Conservation (phyloP, 2,329 filamentous ascomycete genomes). For the Fusarium devonianum region DNA sequence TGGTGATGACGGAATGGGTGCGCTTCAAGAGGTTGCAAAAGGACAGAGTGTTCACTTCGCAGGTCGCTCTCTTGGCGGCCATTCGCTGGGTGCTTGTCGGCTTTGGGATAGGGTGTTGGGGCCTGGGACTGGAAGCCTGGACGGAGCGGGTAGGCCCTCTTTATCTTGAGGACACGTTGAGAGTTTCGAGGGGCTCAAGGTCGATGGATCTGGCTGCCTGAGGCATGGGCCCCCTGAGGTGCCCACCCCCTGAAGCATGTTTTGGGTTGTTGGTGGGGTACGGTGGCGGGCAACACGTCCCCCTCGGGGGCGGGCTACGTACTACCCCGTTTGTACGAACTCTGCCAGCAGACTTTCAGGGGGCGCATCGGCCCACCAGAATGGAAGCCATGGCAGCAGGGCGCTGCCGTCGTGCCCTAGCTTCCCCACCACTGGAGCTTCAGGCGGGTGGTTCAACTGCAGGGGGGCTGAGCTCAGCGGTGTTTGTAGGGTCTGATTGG, state of each 20-base stretch:
- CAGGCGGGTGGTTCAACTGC: conserved; percentile 29
- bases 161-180: conserved; percentile 50
- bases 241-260: conserved; percentile 24
- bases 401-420: background rate
- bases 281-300: conserved; percentile 21
- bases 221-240: conserved; percentile 40
- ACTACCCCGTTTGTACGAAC: conserved; percentile 20
- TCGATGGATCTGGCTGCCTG: conserved; percentile 37
- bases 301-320: no score
- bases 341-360: conserved; percentile 29
- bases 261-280: conserved; percentile 21
- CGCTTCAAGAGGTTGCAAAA: conserved; percentile 31
- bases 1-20: conserved; percentile 25
- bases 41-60: conserved; percentile 41
- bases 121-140: conserved; percentile 21
- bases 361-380: conserved; percentile 18
- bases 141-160: conserved; percentile 41
- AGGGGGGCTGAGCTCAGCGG: conserved; percentile 29
- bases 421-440: conserved; percentile 18
- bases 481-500: conserved; percentile 13
- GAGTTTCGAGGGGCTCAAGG: conserved; percentile 22
- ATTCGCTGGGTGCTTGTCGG: conserved; percentile 23
- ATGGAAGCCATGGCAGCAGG: conserved; percentile 25
- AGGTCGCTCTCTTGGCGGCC: conserved; percentile 25
- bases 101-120: conserved; percentile 16